Percentiles rank a stretch among this genome's conserved stretches.
phyloP scores from a whole-genome alignment of 495 filamentous ascomycete genomes.

The Aeminium ludgeri region DNA sequence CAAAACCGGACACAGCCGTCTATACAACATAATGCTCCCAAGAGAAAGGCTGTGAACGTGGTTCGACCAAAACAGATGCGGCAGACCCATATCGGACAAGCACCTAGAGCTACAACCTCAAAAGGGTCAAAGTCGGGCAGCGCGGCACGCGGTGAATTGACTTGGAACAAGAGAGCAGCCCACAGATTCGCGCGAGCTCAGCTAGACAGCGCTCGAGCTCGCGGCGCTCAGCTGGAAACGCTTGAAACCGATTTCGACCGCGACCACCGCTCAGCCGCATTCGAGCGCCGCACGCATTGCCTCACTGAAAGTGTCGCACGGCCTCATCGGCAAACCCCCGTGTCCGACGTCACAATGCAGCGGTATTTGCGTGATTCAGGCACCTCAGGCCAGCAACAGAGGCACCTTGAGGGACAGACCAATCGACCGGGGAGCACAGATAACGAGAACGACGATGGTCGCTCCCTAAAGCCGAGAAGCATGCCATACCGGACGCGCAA shows the following conservation, averaged over 20 bases:
- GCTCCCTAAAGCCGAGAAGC: not conserved
- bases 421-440: too few relatives aligned
- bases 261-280: conserved; percentile 17
- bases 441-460: too few relatives aligned
- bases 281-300: conserved; percentile 14
- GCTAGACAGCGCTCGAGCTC: too few relatives aligned
- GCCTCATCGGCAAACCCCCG: too few relatives aligned
- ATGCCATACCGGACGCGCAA: conserved; percentile 18
- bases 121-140: too few relatives aligned
- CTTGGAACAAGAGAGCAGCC: too few relatives aligned
- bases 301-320: conserved; percentile 13
- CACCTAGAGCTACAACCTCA: too few relatives aligned
- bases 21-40: not conserved
- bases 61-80: not conserved
- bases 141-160: too few relatives aligned
- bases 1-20: too few relatives aligned
- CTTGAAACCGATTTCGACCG: conserved; percentile 18
- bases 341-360: not conserved
- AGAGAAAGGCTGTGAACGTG: not conserved
- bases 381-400: not conserved
- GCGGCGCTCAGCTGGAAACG: conserved; percentile 21
- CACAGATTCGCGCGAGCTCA: too few relatives aligned
- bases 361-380: not conserved
- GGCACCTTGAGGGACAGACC: too few relatives aligned
- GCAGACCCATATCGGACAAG: too few relatives aligned